A percentile compares a stretch with the other conserved stretches of the same genome.
Conservation (phyloP, 1,139 yeast species). For the Trichomonascaceae sp. region DNA sequence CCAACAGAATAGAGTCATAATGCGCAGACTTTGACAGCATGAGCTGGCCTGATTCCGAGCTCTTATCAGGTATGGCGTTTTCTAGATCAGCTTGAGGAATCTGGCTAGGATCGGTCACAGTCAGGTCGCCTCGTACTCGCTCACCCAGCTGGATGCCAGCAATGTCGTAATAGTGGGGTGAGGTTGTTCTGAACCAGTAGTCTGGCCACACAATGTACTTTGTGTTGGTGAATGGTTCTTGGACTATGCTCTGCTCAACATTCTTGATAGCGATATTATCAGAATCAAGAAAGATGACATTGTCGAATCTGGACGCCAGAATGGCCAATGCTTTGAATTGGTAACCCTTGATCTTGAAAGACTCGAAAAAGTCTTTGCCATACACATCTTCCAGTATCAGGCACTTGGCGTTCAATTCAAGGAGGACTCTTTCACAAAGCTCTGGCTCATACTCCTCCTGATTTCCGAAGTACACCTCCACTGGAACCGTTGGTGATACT, state of each 20-base stretch:
- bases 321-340: constrained; percentile 71
- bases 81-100: constrained; percentile 54
- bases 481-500: constrained; percentile 52
- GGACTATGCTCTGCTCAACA: constrained; percentile 42
- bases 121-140: constrained; percentile 30
- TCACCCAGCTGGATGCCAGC: constrained; percentile 38
- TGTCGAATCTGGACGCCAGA: constrained; percentile 62
- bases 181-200: constrained; percentile 63
- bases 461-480: constrained; percentile 65
- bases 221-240: constrained; percentile 38
- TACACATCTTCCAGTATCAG: constrained; percentile 45
- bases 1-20: constrained; percentile 47
- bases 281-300: constrained; percentile 60
- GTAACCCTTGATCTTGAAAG: constrained; percentile 53
- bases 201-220: constrained; percentile 77
- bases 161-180: constrained; percentile 54
- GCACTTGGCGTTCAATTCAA: constrained; percentile 59
- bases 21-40: constrained; percentile 57
- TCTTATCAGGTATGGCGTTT: constrained; percentile 68
- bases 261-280: constrained; percentile 56
- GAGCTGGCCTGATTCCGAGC: constrained; percentile 75
- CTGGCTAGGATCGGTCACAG: constrained; percentile 17
- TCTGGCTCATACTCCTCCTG: constrained; percentile 56
- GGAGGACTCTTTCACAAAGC: constrained; percentile 51
- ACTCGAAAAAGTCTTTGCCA: constrained; percentile 31